Conservation (phyloP, 1,284 basidiomycete genomes). For the Marasmius sp. region DNA sequence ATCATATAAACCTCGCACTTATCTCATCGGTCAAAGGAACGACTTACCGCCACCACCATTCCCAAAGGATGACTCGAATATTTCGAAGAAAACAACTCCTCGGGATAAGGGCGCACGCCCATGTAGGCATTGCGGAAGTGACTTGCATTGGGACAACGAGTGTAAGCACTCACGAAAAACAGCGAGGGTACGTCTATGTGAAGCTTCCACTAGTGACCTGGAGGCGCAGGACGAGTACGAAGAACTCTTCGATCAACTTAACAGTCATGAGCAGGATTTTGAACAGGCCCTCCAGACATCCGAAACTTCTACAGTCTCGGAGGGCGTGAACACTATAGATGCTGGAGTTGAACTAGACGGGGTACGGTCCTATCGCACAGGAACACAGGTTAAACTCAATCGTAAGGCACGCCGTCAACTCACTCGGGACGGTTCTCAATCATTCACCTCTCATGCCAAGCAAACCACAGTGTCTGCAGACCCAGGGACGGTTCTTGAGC, state of each 20-base stretch:
- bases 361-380: too few relatives aligned
- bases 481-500: slow-evolving; percentile 13
- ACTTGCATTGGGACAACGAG: slow-evolving; percentile 33
- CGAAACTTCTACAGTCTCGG: neutral
- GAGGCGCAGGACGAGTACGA: slow-evolving; percentile 21
- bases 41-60: slow-evolving; percentile 11
- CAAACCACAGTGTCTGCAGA: neutral
- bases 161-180: slow-evolving; percentile 20
- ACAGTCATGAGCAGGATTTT: slow-evolving; percentile 1
- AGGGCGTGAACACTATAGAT: too few relatives aligned
- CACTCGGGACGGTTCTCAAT: neutral
- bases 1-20: neutral
- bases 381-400: too few relatives aligned
- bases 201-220: neutral
- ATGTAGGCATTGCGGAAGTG: slow-evolving; percentile 34
- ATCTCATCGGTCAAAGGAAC: neutral
- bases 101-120: slow-evolving; percentile 26
- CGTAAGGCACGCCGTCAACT: neutral
- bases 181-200: slow-evolving; percentile 11
- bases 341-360: too few relatives aligned
- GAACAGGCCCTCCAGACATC: neutral
- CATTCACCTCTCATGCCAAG: too few relatives aligned
- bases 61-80: slow-evolving; percentile 28
- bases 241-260: slow-evolving; percentile 19
- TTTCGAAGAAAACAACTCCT: slow-evolving; percentile 27